phyloP scores from a whole-genome alignment of 805 yeast species.

The Wickerhamiella nectarea region DNA sequence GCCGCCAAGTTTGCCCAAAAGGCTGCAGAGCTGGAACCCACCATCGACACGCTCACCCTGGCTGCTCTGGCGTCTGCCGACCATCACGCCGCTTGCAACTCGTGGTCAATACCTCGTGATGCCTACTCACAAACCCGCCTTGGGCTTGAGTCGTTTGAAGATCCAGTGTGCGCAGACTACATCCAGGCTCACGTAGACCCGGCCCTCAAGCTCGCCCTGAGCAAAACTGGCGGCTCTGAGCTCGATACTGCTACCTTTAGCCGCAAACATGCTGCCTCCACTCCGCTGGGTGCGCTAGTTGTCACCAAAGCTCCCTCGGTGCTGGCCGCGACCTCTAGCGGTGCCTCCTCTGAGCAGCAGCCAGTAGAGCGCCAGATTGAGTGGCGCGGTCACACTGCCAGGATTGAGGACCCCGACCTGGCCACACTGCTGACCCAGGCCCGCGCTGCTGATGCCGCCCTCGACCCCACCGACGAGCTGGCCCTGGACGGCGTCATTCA shows the following conservation, averaged over 20 bases:
- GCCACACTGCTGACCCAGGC: constrained; percentile 33
- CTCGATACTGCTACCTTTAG: constrained; percentile 6
- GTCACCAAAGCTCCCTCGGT: too few relatives aligned
- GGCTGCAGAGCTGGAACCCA: constrained; percentile 23
- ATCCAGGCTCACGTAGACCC: constrained; percentile 52
- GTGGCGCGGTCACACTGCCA: constrained; percentile 53
- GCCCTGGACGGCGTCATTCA: constrained; percentile 43
- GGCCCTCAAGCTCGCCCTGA: constrained; percentile 40
- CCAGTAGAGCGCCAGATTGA: constrained; percentile 33
- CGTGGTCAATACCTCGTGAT: constrained; percentile 41
- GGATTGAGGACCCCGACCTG: constrained; percentile 54
- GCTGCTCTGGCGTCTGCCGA: constrained; percentile 25
- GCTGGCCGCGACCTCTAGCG: too few relatives aligned
- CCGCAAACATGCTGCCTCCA: constrained; percentile 10
- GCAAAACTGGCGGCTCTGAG: constrained; percentile 27
- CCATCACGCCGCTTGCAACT: constrained; percentile 42
- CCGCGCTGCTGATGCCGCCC: constrained; percentile 15
- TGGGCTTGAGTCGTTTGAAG: constrained; percentile 41
- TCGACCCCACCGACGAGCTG: constrained; percentile 14
- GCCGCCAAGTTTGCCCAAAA: constrained; percentile 35
- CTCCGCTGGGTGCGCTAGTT: constrained; percentile 32
- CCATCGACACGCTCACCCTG: constrained; percentile 14
- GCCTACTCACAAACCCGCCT: constrained; percentile 49
- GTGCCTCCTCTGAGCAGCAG: too few relatives aligned
- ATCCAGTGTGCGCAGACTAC: constrained; percentile 37